A percentile compares a stretch with the other conserved stretches of the same genome.
Evolutionary conservation across 495 filamentous ascomycete species (phyloP).

Genomic region (Hypoxylon subgilvum): DNA sequence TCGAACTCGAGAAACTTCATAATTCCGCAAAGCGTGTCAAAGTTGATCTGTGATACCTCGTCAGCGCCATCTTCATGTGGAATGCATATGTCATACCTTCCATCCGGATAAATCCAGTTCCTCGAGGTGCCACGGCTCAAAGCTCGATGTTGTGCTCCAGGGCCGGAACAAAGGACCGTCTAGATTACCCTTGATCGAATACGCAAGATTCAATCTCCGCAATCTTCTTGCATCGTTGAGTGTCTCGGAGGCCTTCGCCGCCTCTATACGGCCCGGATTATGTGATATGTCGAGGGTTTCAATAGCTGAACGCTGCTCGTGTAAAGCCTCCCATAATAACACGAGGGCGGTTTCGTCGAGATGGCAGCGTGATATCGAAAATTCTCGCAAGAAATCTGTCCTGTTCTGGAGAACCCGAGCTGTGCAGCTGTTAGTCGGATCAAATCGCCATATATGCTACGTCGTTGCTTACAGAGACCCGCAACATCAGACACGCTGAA

Average conservation of each 20-base stretch:
- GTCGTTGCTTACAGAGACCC: conserved; percentile 46
- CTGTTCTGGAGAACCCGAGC: conserved; percentile 36
- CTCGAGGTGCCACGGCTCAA: conserved; percentile 76
- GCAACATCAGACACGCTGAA: conserved; percentile 83
- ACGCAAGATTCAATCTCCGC: conserved; percentile 32
- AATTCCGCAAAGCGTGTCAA: conserved; percentile 64
- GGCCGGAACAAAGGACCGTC: conserved; percentile 34
- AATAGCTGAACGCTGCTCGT: conserved; percentile 71
- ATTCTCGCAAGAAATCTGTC: conserved; percentile 61
- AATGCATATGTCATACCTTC: conserved; percentile 54
- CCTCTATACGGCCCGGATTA: conserved; percentile 74
- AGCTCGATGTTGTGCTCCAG: conserved; percentile 27
- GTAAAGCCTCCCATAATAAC: conserved; percentile 63
- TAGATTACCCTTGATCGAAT: conserved; percentile 37
- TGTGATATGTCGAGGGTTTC: conserved; percentile 79
- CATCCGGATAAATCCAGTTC: conserved; percentile 72
- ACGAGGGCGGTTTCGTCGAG: conserved; percentile 65
- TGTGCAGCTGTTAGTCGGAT: conserved; percentile 13
- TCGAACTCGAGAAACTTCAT: conserved; percentile 67
- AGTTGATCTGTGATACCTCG: conserved; percentile 51
- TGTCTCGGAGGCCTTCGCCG: conserved; percentile 57
- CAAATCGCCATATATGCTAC: neutral
- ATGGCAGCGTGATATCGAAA: conserved; percentile 81
- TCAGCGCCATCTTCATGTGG: neutral
- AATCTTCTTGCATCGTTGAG: conserved; percentile 35